phyloP scores from a whole-genome alignment of 257 asterid genomes.

The Penstemon eatonii region DNA sequence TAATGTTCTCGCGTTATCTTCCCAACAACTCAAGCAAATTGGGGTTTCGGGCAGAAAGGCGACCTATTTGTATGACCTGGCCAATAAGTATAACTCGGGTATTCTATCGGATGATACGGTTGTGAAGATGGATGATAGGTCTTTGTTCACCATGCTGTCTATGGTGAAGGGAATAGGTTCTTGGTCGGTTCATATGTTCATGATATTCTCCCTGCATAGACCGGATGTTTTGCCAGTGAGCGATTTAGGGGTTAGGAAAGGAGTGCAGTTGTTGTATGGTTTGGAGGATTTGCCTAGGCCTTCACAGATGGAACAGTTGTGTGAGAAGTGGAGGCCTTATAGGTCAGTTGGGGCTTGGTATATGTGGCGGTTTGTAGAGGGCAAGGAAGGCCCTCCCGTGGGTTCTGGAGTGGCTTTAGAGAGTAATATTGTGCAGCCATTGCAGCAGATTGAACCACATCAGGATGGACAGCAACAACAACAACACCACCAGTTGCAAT shows the following conservation, averaged over 20 bases:
- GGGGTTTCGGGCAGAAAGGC: conserved; percentile 93
- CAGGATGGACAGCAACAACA: no score
- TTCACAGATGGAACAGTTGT: conserved; percentile 81
- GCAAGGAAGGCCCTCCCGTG: conserved; percentile 42
- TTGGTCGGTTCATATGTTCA: conserved; percentile 98
- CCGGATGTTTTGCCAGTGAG: conserved; percentile 96
- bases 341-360: conserved; percentile 97
- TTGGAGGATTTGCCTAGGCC: conserved; percentile 90
- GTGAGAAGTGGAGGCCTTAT: conserved; percentile 95
- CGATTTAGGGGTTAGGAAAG: conserved; percentile 93
- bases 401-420: no score
- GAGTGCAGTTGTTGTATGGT: conserved; percentile 79
- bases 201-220: conserved; percentile 86
- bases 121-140: conserved; percentile 89
- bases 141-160: conserved; percentile 83
- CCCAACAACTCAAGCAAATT: conserved; percentile 82
- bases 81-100: conserved; percentile 76
- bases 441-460: conserved; percentile 65
- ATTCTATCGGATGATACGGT: conserved; percentile 76
- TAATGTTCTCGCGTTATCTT: conserved; percentile 59
- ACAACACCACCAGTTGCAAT: conserved; percentile 67
- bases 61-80: conserved; percentile 77
- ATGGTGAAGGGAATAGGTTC: conserved; percentile 99
- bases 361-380: conserved; percentile 89
- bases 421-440: conserved; percentile 50